Percentiles rank a stretch among this genome's conserved stretches.
These are phyloP conservation scores for Phyllostachys edulis DNA, from an alignment of 176 grass and related monocot genomes.

Conservation along the genomic window DNA sequence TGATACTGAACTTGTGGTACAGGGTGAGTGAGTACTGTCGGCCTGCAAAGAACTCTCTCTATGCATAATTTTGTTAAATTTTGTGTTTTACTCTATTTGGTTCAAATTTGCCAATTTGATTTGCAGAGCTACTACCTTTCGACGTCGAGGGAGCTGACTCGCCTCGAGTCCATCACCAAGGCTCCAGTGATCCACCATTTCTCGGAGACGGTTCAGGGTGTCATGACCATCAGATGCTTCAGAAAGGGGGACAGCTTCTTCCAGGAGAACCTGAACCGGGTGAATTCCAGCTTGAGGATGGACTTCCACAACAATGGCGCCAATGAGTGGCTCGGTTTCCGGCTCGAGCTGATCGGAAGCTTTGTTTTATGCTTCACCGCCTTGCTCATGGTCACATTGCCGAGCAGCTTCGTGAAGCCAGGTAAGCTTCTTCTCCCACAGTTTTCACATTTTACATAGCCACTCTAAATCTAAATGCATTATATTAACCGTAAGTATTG, in stretches of 20 bases:
- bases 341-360: conserved; percentile 78
- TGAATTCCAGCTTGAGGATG: conserved; percentile 93
- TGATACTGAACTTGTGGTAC: conserved; percentile 87
- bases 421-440: conserved; percentile 35
- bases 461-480: not conserved
- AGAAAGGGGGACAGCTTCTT: conserved; percentile 65
- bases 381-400: conserved; percentile 91
- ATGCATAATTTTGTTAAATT: not conserved
- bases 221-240: conserved; percentile 93
- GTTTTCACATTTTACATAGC: not conserved
- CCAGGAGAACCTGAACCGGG: conserved; percentile 71
- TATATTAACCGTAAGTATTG: not conserved
- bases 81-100: not conserved
- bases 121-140: conserved; percentile 72
- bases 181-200: conserved; percentile 99
- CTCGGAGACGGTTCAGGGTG: conserved; percentile 93
- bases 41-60: not conserved
- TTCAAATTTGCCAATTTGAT: not conserved
- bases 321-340: conserved; percentile 93
- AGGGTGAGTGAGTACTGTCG: conserved; percentile 47
- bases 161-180: conserved; percentile 95
- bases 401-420: conserved; percentile 63
- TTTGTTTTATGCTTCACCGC: conserved; percentile 82
- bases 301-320: conserved; percentile 98
- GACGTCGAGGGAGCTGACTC: conserved; percentile 89